These are phyloP conservation scores for Paracoccidioides brasiliensis DNA, from an alignment of 2,329 filamentous ascomycete species.

Conservation along the genomic window DNA sequence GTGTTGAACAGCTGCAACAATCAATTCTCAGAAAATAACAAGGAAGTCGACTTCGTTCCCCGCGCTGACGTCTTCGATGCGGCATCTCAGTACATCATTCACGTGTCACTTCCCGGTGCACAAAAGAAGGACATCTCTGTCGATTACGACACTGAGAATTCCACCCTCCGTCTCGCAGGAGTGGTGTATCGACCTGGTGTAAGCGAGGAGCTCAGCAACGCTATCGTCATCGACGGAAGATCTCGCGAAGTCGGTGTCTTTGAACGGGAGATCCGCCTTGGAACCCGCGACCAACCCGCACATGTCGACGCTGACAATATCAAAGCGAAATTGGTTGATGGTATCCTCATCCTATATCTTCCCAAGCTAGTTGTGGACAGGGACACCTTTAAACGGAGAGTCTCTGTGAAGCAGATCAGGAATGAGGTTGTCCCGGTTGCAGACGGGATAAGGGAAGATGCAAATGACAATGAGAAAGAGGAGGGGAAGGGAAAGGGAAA, in stretches of 20 bases:
- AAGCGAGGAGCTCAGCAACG: constrained; percentile 54
- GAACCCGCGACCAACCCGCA: constrained; percentile 40
- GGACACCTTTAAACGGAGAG: constrained; percentile 14
- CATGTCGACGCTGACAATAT: constrained; percentile 56
- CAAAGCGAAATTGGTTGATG: constrained; percentile 64
- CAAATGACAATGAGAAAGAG: constrained; percentile 13
- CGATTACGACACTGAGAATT: constrained; percentile 59
- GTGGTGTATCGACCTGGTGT: constrained; percentile 59
- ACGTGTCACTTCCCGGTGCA: constrained; percentile 62
- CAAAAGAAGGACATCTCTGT: constrained; percentile 67
- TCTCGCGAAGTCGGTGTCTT: constrained; percentile 65
- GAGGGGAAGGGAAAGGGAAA: neutral
- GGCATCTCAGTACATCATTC: constrained; percentile 50
- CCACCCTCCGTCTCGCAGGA: constrained; percentile 53
- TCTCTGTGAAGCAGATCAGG: constrained; percentile 41
- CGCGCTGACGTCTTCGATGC: constrained; percentile 58
- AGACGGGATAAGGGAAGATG: constrained; percentile 7
- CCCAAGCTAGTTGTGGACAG: constrained; percentile 54
- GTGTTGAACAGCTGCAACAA: constrained; percentile 10
- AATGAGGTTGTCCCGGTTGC: constrained; percentile 28
- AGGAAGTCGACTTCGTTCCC: constrained; percentile 26
- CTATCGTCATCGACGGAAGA: constrained; percentile 53
- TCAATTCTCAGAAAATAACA: constrained; percentile 6
- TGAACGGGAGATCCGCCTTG: constrained; percentile 53
- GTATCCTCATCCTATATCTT: constrained; percentile 61